Evolutionary conservation across 139 green algal genomes (phyloP).

Genomic region (Picochlorum costavermella): DNA sequence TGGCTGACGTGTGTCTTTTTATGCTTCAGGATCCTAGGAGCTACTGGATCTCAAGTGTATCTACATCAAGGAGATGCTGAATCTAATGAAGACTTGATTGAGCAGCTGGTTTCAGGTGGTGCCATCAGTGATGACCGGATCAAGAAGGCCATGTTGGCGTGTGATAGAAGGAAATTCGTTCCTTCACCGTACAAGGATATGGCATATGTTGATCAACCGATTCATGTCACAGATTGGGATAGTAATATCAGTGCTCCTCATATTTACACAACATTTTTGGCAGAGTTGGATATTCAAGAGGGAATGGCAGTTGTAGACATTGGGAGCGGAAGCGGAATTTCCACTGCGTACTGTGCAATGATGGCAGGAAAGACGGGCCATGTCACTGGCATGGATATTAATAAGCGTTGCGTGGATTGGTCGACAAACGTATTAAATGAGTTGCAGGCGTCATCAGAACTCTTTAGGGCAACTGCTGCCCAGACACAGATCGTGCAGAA

Average conservation of each 20-base stretch:
- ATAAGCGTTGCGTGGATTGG: constrained; percentile 11
- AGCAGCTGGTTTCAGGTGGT: constrained; percentile 30
- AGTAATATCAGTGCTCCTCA: constrained; percentile 77
- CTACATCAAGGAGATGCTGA: constrained; percentile 20
- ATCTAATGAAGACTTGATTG: constrained; percentile 49
- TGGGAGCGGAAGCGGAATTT: constrained; percentile 50
- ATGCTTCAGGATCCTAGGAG: background rate
- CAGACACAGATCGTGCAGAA: constrained; percentile 24
- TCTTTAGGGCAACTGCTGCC: constrained; percentile 11
- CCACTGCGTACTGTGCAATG: constrained; percentile 40
- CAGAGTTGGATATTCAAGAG: constrained; percentile 41
- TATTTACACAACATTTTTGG: constrained; percentile 60
- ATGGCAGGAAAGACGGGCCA: constrained; percentile 26
- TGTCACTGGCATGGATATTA: constrained; percentile 46
- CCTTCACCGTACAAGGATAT: constrained; percentile 33
- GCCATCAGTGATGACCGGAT: constrained; percentile 38
- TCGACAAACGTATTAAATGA: constrained; percentile 27
- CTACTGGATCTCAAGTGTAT: background rate
- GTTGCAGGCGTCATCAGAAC: constrained; percentile 23
- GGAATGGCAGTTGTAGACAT: constrained; percentile 50
- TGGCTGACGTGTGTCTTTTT: background rate
- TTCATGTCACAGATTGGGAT: constrained; percentile 35
- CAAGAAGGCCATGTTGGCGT: constrained; percentile 39
- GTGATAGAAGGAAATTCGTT: constrained; percentile 53
- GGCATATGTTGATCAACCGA: constrained; percentile 54